phyloP scores from a whole-genome alignment of 202 grass and related monocot species.

The Hordeum pubiflorum region DNA sequence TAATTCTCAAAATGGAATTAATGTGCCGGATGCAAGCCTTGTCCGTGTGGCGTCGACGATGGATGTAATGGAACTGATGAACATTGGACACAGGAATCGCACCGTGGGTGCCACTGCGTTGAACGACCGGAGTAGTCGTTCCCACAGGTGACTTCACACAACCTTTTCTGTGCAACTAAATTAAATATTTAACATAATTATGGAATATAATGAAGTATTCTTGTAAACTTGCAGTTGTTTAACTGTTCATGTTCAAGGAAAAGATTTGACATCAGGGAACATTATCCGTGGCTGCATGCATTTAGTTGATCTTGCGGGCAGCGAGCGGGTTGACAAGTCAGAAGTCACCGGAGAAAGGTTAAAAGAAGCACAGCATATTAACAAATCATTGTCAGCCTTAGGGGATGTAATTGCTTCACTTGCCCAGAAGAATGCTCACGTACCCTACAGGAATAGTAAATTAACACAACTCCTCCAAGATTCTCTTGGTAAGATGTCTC shows the following conservation, averaged over 20 bases:
- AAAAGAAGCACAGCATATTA: conserved; percentile 99
- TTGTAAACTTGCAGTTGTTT: conserved; percentile 70
- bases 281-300: conserved; percentile 92
- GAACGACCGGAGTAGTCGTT: conserved; percentile 96
- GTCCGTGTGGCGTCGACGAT: conserved; percentile 64
- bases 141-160: conserved; percentile 60
- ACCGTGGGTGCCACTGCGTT: conserved; percentile 81
- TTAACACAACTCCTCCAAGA: conserved; percentile 98
- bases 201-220: conserved; percentile 31
- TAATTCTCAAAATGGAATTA: conserved; percentile 94
- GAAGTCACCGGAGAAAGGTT: conserved; percentile 91
- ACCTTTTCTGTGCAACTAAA: background rate
- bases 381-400: conserved; percentile 92
- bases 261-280: conserved; percentile 72
- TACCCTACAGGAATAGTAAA: conserved; percentile 99
- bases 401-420: conserved; percentile 97
- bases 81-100: conserved; percentile 86
- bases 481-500: conserved; percentile 74
- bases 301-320: conserved; percentile 97
- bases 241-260: conserved; percentile 98
- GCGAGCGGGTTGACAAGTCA: conserved; percentile 94
- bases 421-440: conserved; percentile 80
- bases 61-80: conserved; percentile 94
- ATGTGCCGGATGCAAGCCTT: conserved; percentile 90
- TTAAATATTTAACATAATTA: conserved; percentile 11